These are phyloP conservation scores for Antrodiella citrinella DNA, from an alignment of 768 basidiomycete genomes.

Conservation along the genomic window DNA sequence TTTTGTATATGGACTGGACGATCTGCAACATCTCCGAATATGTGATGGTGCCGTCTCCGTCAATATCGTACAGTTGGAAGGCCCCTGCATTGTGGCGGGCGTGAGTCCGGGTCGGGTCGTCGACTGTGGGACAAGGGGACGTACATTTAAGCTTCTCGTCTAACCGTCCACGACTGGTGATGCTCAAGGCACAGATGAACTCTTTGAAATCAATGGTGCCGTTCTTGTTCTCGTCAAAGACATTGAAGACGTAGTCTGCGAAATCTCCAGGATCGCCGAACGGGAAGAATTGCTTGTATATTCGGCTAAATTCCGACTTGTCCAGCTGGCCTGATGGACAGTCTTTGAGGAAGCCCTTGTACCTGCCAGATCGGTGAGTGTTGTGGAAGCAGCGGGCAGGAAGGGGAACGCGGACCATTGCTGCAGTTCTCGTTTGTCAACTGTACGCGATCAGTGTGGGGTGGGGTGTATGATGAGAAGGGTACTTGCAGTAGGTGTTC, in stretches of 20 bases:
- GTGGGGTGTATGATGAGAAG: conserved; percentile 10
- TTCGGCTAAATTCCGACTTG: conserved; percentile 91
- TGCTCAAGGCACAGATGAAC: conserved; percentile 95
- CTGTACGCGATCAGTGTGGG: conserved; percentile 31
- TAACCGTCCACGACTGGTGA: conserved; percentile 85
- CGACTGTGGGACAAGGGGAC: conserved; percentile 24
- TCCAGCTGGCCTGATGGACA: conserved; percentile 96
- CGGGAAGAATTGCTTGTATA: conserved; percentile 99
- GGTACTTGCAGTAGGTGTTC: conserved; percentile 85
- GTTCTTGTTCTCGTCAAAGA: conserved; percentile 92
- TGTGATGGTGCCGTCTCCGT: conserved; percentile 96
- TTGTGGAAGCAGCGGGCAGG: background rate
- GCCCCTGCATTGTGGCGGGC: conserved; percentile 61
- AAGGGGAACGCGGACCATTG: conserved; percentile 55
- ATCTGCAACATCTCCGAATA: conserved; percentile 99
- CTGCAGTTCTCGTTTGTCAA: conserved; percentile 95
- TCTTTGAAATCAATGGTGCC: conserved; percentile 99
- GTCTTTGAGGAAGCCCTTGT: conserved; percentile 99
- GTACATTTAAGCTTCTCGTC: conserved; percentile 98
- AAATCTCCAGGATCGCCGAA: conserved; percentile 97
- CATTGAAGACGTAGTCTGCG: conserved; percentile 98
- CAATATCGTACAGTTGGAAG: conserved; percentile 98
- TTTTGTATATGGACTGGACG: conserved; percentile 97
- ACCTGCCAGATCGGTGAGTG: conserved; percentile 47
- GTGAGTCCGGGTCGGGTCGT: background rate